These are phyloP conservation scores for Bolboschoenoplectus hybrid DNA, from an alignment of 202 grass and related monocot genomes.

Conservation along the genomic window DNA sequence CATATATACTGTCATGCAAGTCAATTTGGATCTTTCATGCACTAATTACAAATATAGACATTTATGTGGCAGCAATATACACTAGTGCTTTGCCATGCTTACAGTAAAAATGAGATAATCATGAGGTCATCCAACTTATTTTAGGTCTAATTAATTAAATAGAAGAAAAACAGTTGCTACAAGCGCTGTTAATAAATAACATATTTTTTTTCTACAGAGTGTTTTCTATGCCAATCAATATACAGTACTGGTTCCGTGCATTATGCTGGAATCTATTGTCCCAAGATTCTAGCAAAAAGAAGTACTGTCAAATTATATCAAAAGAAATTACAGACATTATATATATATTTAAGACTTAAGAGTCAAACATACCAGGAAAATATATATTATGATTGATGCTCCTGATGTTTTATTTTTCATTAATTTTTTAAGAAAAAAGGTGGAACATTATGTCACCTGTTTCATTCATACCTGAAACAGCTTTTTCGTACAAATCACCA, in stretches of 20 bases:
- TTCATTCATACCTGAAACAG: background rate
- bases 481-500: background rate
- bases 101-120: constrained; percentile 10
- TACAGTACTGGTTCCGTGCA: background rate
- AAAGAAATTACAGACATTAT: background rate
- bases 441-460: background rate
- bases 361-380: background rate
- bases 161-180: too few species aligned
- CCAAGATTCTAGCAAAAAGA: background rate
- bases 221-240: background rate
- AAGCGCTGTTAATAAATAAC: too few species aligned
- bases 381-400: too few species aligned
- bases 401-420: background rate
- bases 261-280: background rate
- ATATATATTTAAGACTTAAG: background rate
- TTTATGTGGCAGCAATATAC: background rate
- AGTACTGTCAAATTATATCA: background rate
- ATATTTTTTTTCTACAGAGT: background rate
- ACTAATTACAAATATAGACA: background rate
- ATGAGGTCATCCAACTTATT: background rate
- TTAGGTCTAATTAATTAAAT: background rate
- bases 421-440: background rate
- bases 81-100: background rate
- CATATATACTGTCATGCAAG: background rate
- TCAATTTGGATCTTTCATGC: background rate